Conservation (phyloP, 768 basidiomycete genomes). For the Leucocoprinus birnbaumii region DNA sequence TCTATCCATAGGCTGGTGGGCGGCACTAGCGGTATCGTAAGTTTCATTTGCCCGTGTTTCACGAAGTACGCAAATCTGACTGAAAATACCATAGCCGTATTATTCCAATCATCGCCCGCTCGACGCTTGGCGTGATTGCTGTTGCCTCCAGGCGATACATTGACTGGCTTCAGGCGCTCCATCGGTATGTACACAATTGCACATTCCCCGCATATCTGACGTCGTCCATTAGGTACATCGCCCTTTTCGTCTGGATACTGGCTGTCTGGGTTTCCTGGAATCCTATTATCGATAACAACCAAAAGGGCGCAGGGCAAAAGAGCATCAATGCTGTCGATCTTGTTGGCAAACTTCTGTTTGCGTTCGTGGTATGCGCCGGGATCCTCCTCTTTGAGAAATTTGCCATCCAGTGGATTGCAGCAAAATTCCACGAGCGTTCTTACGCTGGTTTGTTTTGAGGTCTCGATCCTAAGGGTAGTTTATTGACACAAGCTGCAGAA, state of each 20-base stretch:
- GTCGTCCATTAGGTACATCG: slow-evolving; percentile 44
- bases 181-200: slow-evolving; percentile 39
- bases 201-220: background rate
- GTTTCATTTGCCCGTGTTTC: slow-evolving; percentile 25
- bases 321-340: slow-evolving; percentile 44
- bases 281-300: slow-evolving; percentile 54
- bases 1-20: slow-evolving; percentile 70
- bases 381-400: slow-evolving; percentile 83
- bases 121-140: slow-evolving; percentile 73
- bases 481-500: slow-evolving; percentile 37
- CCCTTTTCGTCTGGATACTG: slow-evolving; percentile 66
- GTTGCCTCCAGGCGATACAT: slow-evolving; percentile 72
- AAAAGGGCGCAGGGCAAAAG: slow-evolving; percentile 27
- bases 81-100: slow-evolving; percentile 33
- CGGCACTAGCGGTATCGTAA: slow-evolving; percentile 60
- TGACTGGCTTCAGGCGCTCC: slow-evolving; percentile 69
- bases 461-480: slow-evolving; percentile 8
- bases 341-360: slow-evolving; percentile 69
- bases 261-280: slow-evolving; percentile 71
- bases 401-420: slow-evolving; percentile 81
- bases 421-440: slow-evolving; percentile 77
- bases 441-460: slow-evolving; percentile 47
- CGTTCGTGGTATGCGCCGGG: slow-evolving; percentile 61
- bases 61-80: background rate
- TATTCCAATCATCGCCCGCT: slow-evolving; percentile 50